Evolutionary conservation across 768 basidiomycete genomes (phyloP), one percentile per base, ranked within the genome.

Genomic region (Brasilioporus rufonigricans): DNA sequence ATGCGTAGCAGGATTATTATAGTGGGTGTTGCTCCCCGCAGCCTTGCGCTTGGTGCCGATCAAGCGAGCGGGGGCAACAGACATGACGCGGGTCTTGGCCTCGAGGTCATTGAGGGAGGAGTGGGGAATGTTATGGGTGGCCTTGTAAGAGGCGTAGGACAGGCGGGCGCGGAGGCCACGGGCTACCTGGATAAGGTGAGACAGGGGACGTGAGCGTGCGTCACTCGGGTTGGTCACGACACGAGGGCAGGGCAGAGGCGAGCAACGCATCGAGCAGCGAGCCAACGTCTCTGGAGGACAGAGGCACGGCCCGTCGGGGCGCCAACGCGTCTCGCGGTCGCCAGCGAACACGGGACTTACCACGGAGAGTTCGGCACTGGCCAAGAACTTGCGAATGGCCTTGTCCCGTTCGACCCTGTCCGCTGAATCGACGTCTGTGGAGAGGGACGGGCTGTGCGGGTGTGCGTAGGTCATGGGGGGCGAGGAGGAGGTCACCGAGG

Each of bases 101-200:
- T 93, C 91, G 44, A 91, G 80, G 58, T 91, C 89, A 63, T 80
- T 79, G 46, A 91, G 73, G 43, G 85, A 77, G 47, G 84, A 74
- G 52, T 84, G 81, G 11, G 85, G 75, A 52, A 89, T 72, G 68
- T 90, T 87, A 70, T 90, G 81, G 14, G 79, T 78, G 5, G 91
- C 89, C 73, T 93, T 93, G 79, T 87, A 91, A 2, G 87, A 86
- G 23, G 91, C 91, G 71, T 91, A 90, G 0, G 88, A 81, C 48
- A 93, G 80, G 61, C 90, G 86, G 62, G 90, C 80, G 57, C 91
- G 84, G 53, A 93, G 79, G 50, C 81, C 85, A 67, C 88, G 87
- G 65, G 89, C 89, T 31, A 93, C 83, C 91, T 93, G 75, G 55
- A 57, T 47, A 53, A 57, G 36, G 65, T 65, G 62, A 66, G 57